Evolutionary conservation across 2,329 filamentous ascomycete genomes (phyloP).

Genomic region (Aspergillus sp.): DNA sequence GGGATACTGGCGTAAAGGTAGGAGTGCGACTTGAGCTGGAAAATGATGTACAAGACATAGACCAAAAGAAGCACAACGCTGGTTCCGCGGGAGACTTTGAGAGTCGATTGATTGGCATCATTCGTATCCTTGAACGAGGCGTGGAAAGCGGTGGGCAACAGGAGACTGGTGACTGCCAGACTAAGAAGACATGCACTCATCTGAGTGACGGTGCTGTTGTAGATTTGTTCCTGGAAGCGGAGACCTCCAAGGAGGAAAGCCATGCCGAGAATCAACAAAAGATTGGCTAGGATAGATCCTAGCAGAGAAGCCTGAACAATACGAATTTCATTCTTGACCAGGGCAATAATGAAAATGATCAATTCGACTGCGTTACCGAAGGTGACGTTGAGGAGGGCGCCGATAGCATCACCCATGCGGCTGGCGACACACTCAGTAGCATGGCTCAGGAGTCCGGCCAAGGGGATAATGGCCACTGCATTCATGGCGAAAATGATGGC

Average conservation of each 20-base stretch:
- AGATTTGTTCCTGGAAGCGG: slow-evolving; percentile 87
- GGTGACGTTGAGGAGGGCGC: slow-evolving; percentile 72
- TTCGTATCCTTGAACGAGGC: slow-evolving; percentile 70
- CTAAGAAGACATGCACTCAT: slow-evolving; percentile 94
- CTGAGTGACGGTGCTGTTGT: slow-evolving; percentile 92
- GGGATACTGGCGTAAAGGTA: slow-evolving; percentile 93
- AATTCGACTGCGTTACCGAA: slow-evolving; percentile 79
- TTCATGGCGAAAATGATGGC: slow-evolving; percentile 72
- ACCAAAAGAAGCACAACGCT: slow-evolving; percentile 82
- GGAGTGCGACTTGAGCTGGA: slow-evolving; percentile 87
- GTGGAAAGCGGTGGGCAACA: slow-evolving; percentile 89
- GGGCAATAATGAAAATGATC: slow-evolving; percentile 76
- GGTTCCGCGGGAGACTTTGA: slow-evolving; percentile 85
- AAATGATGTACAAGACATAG: slow-evolving; percentile 79
- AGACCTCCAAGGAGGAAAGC: slow-evolving; percentile 83
- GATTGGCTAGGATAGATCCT: slow-evolving; percentile 84
- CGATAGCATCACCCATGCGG: slow-evolving; percentile 70
- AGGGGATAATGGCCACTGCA: slow-evolving; percentile 71
- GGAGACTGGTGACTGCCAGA: slow-evolving; percentile 83
- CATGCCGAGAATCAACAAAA: slow-evolving; percentile 89
- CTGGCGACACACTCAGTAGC: slow-evolving; percentile 74
- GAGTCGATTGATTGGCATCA: slow-evolving; percentile 66
- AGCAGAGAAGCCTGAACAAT: slow-evolving; percentile 90
- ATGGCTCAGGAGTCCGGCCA: slow-evolving; percentile 70
- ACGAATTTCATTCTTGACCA: slow-evolving; percentile 79